These are phyloP conservation scores for Corynespora cassiicola DNA, from an alignment of 2,329 filamentous ascomycete genomes.

Conservation along the genomic window DNA sequence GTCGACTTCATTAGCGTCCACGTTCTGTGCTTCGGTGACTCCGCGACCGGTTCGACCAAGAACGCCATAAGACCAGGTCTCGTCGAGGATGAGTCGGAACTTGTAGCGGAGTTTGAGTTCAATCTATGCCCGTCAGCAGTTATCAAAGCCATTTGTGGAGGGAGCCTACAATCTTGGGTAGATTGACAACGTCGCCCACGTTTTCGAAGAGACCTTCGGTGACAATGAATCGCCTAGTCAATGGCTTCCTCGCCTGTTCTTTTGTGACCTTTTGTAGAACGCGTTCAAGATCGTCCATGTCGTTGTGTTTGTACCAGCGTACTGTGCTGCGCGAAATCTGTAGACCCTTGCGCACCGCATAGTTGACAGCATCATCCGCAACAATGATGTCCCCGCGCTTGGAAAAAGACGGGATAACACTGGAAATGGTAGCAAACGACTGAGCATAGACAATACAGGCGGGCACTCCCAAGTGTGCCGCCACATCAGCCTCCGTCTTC, in stretches of 20 bases:
- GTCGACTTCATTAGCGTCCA: constrained; percentile 90
- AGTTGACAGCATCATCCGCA: constrained; percentile 91
- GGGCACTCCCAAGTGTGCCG: constrained; percentile 84
- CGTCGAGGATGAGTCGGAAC: constrained; percentile 95
- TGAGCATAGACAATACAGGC: constrained; percentile 96
- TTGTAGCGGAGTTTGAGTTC: constrained; percentile 97
- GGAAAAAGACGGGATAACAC: constrained; percentile 94
- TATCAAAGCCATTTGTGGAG: neutral
- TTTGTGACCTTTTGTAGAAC: constrained; percentile 85
- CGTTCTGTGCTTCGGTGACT: constrained; percentile 94
- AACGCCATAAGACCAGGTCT: constrained; percentile 97
- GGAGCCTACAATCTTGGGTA: constrained; percentile 78
- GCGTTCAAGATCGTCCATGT: constrained; percentile 90
- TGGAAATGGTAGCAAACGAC: constrained; percentile 95
- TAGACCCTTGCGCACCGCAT: constrained; percentile 90
- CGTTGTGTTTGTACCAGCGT: constrained; percentile 93
- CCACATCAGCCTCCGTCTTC: constrained; percentile 94
- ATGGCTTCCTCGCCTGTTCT: constrained; percentile 85
- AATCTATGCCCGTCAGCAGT: constrained; percentile 59
- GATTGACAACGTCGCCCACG: constrained; percentile 80
- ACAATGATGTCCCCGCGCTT: constrained; percentile 98
- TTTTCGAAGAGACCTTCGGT: constrained; percentile 95
- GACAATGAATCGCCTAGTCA: constrained; percentile 93
- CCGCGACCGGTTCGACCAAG: constrained; percentile 90
- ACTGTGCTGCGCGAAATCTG: constrained; percentile 92